Evolutionary conservation across 1,284 basidiomycete genomes (phyloP), one percentile per base, ranked within the genome.

Genomic region (Puccinia triticina): DNA sequence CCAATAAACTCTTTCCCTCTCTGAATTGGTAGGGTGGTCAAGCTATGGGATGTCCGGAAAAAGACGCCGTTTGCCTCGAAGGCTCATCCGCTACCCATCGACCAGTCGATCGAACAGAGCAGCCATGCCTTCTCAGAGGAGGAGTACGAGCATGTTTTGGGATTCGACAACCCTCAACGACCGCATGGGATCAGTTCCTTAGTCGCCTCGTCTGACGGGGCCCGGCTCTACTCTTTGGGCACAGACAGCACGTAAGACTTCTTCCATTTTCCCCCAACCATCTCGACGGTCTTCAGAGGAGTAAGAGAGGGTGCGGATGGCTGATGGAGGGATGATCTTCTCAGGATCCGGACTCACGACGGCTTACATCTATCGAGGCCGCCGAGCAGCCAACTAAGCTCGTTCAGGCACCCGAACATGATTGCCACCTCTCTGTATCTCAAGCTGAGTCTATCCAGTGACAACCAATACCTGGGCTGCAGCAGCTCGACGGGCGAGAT

Each of bases 211-310:
- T 59, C 50, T 59, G 78, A 81, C 46, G 78, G 78, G n/a, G 67
- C 78, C 32, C 66, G 78, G n/a, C 37, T 81, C n/a, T 81, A 81
- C 46, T 29, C 67, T 18, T 53, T 81, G 43, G 50, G 67, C 5
- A 81, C 78, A 21, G 78, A 81, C 50, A 81, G 50, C 50, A 81
- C 53, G 78, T 81, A 43, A 73, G 78, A 59, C 57, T 59, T 72
- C 0, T 40, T 34, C 53, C n/a, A 10, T 8, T 34, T n/a, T n/a
- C n/a, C n/a, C 29, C 29, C 34, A 29, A 16, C 34, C 59, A 61
- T 32, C 59, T 61, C 29, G 2, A 12, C 34, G 8, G 29, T 18
- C 48, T 18, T 50, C 3, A 10, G 8, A 11, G 18, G 2, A 21
- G 2, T 16, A 43, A 43, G 40, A 43, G 4, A 12, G 40, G 40